Base-by-base conservation (phyloP, 805 yeast species). In the Pichia nakasei region DNA sequence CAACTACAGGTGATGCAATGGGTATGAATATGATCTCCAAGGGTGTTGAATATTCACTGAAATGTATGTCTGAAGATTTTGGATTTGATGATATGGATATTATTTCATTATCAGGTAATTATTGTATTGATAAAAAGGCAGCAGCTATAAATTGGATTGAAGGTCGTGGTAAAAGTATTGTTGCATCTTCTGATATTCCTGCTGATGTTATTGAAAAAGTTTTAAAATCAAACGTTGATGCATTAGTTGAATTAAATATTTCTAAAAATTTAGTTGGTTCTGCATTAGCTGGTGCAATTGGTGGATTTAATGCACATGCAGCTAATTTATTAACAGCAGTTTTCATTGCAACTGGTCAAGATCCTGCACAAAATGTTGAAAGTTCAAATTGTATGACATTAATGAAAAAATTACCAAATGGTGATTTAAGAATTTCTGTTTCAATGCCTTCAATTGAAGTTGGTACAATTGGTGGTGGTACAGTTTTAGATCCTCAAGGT, bases 1-100 rank as follows among this genome's bases (percentile, higher is more conserved):
- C 99, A n/a, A 88, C 96, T 34, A 93, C 99, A 18, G 99, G 99
- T 65, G 99, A 93, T 70, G 99, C 99, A 18, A 93, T 93, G 99
- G 99, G 99, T 52, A 93, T 93, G 99, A 93, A 93, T 64, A 93
- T 93, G 99, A 93, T 93, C 49, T 91, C 97, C 24, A 93, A 93
- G 67, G 99, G 98, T 64, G 96, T 88, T 38, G 99, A 93, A 61
- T 73, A 70, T 61, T 78, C 96, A 1, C 75, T 93, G 58, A 80
- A 80, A 49, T 78, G 75, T 61, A 87, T 93, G 96, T 78, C 75
- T 36, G 85, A 82, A 56, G 89, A 82, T 55, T 81, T 82, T 61
- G 97, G 96, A 3, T 93, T 91, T 79, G 80, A 78, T 21, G 98
- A 93, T 65, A 93, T 93, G 99, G 78, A 75, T 49, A 75, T 93